Evolutionary conservation across 1,284 basidiomycete genomes (phyloP).

Genomic region (Boletus semigastroideus): DNA sequence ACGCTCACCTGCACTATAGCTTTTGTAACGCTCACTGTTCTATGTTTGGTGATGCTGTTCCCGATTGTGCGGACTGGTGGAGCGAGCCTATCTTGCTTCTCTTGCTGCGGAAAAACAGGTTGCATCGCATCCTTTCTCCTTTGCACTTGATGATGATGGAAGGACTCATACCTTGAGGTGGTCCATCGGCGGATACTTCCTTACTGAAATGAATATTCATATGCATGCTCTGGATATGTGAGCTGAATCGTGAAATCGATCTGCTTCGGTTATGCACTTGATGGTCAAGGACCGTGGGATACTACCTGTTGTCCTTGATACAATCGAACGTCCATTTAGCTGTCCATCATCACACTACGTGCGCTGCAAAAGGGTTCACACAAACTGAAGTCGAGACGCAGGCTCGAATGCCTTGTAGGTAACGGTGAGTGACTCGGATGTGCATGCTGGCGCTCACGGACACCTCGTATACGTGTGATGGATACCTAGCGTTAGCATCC

Average conservation of each 20-base stretch:
- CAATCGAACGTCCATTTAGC: no score
- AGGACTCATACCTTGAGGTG: neutral
- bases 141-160: neutral
- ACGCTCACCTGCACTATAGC: conserved; percentile 4
- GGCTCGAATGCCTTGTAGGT: neutral
- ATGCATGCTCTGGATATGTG: neutral
- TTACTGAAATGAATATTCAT: neutral
- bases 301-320: no score
- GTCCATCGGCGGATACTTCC: neutral
- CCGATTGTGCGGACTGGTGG: neutral
- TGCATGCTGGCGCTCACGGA: neutral
- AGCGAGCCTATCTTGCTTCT: neutral
- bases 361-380: neutral
- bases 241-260: no score
- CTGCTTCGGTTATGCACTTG: no score
- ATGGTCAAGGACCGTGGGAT: no score
- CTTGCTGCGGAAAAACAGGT: neutral
- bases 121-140: neutral
- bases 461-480: neutral
- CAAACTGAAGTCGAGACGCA: neutral
- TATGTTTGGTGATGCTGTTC: neutral
- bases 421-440: neutral
- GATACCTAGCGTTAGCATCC: neutral
- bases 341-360: neutral
- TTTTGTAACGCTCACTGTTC: neutral